Base-by-base conservation (phyloP, 2,329 filamentous ascomycete species). In the Exserohilum rostratum region DNA sequence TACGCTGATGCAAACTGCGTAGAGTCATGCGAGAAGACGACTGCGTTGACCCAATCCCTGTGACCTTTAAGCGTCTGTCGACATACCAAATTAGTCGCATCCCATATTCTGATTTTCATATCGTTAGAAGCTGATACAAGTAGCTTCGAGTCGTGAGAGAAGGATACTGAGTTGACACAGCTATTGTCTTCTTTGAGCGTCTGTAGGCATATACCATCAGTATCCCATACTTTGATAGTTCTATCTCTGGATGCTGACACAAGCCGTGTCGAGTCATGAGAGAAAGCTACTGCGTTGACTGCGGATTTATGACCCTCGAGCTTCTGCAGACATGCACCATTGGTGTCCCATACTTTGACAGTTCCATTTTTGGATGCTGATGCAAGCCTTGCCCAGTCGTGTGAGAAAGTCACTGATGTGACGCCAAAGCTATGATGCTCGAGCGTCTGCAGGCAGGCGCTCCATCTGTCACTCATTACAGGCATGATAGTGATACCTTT, bases 141-240 rank as follows among this genome's bases (percentile, higher is more conserved):
- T 51, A 34, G 49, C 47, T 25, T 39, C 11, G 17, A 50, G 37
- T 59, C 53, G 7, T 25, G 22, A 4, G 22, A 25, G 22, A 25
- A 25, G 7, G 22, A 4, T 25, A 25, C 7, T 25, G 43, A 55
- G 45, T 9, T 49, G 27, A 60, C 31, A n/a, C n/a, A n/a, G n/a
- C n/a, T n/a, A 47, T 6, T 2, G 11, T 25, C 33, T 20, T 29
- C 29, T 53, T 44, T 66, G 59, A 45, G 50, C 25, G 43, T 59
- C 30, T 37, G 52, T 31, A 61, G 44, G 47, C 38, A 52, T 46
- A 15, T 29, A 46, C 46, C 51, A 46, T 43, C 58, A 46, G 51
- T 46, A 46, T 67, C 62, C 65, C 58, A 67, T 30, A 67, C 30
- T 57, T 53, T 58, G 38, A 64, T 47, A 48, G 30, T 51, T 7